Conservation (phyloP, 2,329 filamentous ascomycete species). For the Pseudogymnoascus pannorum region DNA sequence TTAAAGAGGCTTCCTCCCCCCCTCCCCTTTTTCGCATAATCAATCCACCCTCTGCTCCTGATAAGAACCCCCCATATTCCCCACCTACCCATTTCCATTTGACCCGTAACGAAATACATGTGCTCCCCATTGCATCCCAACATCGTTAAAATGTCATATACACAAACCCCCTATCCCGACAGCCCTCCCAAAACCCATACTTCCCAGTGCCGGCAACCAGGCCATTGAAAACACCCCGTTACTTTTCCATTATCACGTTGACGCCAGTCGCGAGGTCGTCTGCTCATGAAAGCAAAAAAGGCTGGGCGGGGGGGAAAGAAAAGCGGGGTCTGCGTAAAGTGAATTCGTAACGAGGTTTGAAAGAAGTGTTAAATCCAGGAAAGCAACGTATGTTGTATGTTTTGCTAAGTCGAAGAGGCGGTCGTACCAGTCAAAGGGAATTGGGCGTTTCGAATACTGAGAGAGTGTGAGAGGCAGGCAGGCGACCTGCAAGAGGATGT, state of each 20-base stretch:
- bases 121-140: background rate
- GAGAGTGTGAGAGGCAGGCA: background rate
- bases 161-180: background rate
- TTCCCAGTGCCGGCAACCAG: background rate
- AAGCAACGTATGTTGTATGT: constrained; percentile 1
- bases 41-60: background rate
- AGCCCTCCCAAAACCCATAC: background rate
- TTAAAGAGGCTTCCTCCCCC: background rate
- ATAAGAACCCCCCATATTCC: background rate
- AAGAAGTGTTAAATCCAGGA: background rate
- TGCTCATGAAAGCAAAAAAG: background rate
- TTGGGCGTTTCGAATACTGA: background rate
- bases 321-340: background rate
- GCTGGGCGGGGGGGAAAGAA: background rate
- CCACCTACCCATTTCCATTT: background rate
- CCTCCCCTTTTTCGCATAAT: background rate
- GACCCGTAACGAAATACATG: background rate
- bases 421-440: background rate
- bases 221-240: background rate
- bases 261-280: background rate
- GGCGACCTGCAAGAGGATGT: background rate
- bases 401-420: constrained; percentile 15
- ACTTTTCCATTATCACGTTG: background rate
- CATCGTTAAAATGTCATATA: constrained; percentile 1
- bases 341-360: background rate